These are phyloP conservation scores for Aspergillus fructus DNA, from an alignment of 2,329 filamentous ascomycete species.

Conservation along the genomic window DNA sequence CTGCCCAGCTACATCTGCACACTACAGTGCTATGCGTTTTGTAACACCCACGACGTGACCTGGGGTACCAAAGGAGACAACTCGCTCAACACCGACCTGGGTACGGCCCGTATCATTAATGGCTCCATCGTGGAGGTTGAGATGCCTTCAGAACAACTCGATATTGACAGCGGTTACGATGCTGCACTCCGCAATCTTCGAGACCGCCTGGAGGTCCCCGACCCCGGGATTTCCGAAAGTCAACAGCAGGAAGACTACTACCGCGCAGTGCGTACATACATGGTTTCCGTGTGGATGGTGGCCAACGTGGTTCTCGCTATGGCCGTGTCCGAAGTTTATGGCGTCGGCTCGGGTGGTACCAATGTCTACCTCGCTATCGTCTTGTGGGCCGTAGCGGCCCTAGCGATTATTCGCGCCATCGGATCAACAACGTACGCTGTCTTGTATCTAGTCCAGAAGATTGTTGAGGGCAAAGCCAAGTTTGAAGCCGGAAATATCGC, in stretches of 20 bases:
- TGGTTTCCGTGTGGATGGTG: constrained; percentile 94
- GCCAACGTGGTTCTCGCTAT: constrained; percentile 91
- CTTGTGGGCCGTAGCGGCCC: constrained; percentile 81
- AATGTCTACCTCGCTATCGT: constrained; percentile 94
- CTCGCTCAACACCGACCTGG: constrained; percentile 86
- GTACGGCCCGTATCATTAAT: constrained; percentile 75
- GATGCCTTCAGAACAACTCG: constrained; percentile 96
- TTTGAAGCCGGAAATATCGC: constrained; percentile 40
- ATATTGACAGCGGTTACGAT: constrained; percentile 97
- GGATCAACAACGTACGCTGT: constrained; percentile 79
- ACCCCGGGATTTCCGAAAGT: constrained; percentile 61
- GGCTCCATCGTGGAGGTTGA: constrained; percentile 84
- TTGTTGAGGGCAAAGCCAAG: constrained; percentile 82
- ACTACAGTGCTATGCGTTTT: constrained; percentile 96
- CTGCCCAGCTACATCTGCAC: constrained; percentile 95
- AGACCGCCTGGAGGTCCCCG: constrained; percentile 81
- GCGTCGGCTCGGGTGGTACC: constrained; percentile 65
- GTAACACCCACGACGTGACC: constrained; percentile 97
- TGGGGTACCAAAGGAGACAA: constrained; percentile 99
- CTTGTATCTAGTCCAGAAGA: constrained; percentile 77
- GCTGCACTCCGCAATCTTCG: constrained; percentile 94
- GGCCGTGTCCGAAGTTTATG: constrained; percentile 85
- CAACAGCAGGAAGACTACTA: constrained; percentile 99
- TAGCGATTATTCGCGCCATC: constrained; percentile 85
- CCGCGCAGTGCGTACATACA: constrained; percentile 93